Evolutionary conservation across 2,329 filamentous ascomycete genomes (phyloP), one percentile per base, ranked within the genome.

Genomic region (Cytospora piceae): DNA sequence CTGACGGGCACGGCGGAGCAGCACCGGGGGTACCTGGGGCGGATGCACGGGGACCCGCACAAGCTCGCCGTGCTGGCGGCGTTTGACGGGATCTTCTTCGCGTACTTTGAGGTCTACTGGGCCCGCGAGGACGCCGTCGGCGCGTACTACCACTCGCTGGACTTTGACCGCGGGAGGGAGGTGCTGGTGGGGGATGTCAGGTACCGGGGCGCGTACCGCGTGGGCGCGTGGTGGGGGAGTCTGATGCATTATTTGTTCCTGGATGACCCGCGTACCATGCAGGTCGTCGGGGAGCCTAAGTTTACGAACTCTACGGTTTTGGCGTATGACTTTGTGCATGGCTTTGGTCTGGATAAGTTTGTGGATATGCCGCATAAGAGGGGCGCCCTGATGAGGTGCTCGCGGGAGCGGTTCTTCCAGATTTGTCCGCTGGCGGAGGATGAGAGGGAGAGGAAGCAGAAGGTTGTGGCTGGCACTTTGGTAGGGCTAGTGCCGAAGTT

Each of bases 71-170:
- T 94, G 55, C 80, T 94, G 66, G 91, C 87, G 8, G 83, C 84
- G 31, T 94, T 92, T 74, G 85, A 94, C 64, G 88, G 90, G 34
- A 83, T 82, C 2, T 84, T 81, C 57, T 94, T 94, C 74, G 88
- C 90, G 0, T 94, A 94, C 74, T 93, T 91, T 73, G 91, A 94
- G 75, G 81, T 93, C 1, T 94, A 93, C 75, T 94, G 90, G 90
- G 89, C 87, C 70, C 63, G 85, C 80, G 85, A 87, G 76, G 83
- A 86, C 70, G 79, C 79, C 27, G 79, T 87, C 1, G 83, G 85
- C 63, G 81, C 81, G 20, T 86, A 86, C 76, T 87, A 86, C 75
- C 76, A 79, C 49, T 80, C 84, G 7, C 79, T 76, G 61, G 83
- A 87, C 75, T 86, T 81, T 70, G 85, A 87, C 74, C 83, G 85